Evolutionary conservation across 306 rosid species (phyloP), one percentile per base, ranked within the genome.

Genomic region (Begonia masoniana): DNA sequence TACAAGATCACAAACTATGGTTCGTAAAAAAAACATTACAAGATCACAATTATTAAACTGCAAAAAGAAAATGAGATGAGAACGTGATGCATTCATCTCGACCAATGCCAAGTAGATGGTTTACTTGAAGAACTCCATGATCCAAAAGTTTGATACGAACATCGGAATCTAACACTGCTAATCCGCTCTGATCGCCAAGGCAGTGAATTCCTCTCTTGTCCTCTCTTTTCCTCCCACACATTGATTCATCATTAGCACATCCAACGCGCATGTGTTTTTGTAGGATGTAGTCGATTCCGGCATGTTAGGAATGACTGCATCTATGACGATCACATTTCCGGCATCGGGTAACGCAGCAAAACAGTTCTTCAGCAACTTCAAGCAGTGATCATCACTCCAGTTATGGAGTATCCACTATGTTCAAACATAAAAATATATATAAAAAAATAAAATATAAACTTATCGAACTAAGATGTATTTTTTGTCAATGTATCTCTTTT

Each of bases 111-210:
- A 26, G 35, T 26, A 43, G n/a, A 43, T 11, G 48, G 42, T 10
- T 50, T 59, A 55, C 70, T 83, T 83, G 15, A 65, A 70, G 60
- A 83, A 75, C 63, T 77, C 85, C 71, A 83, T 77, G 23, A 80
- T 45, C 77, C 80, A 75, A 5, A 58, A 55, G 51, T 62, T 66
- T n/a, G 52, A 52, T 2, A 66, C 65, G 57, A 10, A n/a, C 78
- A 67, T 9, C 56, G 64, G 62, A 62, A 73, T 60, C 31, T 61
- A 51, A 83, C 57, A 48, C 78, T 74, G 2, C 64, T 52, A 81
- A 81, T 12, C 88, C 79, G 85, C 74, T 13, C 35, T 69, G n/a
- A 46, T 76, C 47, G 78, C 83, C 45, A 74, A 52, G 31, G 71
- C 58, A 53, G 57, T 21, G 55, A 73, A 84, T 47, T 78, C 78